Conservation (phyloP, 2,329 filamentous ascomycete species). For the Paraphaeosphaeria minitans region DNA sequence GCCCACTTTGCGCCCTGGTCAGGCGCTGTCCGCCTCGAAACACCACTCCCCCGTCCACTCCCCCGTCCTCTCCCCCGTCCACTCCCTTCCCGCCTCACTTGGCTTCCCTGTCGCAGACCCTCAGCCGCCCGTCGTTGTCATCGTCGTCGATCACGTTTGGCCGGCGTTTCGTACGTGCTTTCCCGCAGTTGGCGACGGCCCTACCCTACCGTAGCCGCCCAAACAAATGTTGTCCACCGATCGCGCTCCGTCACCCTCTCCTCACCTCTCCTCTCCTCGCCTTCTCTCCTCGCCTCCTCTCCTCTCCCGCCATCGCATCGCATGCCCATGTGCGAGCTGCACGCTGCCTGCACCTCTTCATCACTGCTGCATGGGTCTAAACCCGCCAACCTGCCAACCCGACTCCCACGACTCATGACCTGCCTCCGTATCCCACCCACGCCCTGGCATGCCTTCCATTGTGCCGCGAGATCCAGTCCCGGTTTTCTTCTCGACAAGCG, state of each 20-base stretch:
- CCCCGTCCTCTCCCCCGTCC: too few species aligned
- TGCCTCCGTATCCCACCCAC: background rate
- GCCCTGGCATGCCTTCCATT: background rate
- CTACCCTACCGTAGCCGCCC: background rate
- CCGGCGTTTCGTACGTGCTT: background rate
- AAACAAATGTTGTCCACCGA: background rate
- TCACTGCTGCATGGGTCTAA: slow-evolving; percentile 1
- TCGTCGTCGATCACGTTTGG: background rate
- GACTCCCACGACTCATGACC: slow-evolving; percentile 7
- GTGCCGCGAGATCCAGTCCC: background rate
- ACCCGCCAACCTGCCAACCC: background rate
- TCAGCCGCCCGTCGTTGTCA: background rate
- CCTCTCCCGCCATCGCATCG: background rate
- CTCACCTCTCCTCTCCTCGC: too few species aligned
- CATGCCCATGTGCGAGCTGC: slow-evolving; percentile 5
- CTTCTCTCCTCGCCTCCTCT: too few species aligned
- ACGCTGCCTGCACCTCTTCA: slow-evolving; percentile 5
- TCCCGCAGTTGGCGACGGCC: background rate
- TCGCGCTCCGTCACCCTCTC: slow-evolving; percentile 3
- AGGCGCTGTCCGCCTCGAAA: background rate
- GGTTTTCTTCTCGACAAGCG: background rate
- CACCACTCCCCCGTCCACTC: background rate
- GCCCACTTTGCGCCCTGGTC: background rate
- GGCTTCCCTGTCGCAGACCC: background rate
- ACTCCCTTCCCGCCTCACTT: too few species aligned